phyloP scores from a whole-genome alignment of 129 eudicot species.

The Sambucus nigra region DNA sequence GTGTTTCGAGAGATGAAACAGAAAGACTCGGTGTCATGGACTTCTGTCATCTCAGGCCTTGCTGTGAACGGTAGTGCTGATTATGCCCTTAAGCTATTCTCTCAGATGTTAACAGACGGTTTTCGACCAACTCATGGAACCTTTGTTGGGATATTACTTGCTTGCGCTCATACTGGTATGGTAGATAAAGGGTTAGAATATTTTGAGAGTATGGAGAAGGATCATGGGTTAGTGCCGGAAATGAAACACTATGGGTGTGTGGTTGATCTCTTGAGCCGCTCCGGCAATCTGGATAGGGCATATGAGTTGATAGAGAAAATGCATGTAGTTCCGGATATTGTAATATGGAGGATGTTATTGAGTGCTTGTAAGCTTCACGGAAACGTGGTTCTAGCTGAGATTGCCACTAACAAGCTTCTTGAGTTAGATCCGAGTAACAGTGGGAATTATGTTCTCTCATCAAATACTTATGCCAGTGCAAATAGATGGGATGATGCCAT shows the following conservation, averaged over 20 bases:
- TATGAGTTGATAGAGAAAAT: slow-evolving; percentile 44
- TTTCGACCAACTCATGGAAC: slow-evolving; percentile 48
- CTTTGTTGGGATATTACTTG: slow-evolving; percentile 49
- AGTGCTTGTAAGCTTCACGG: slow-evolving; percentile 59
- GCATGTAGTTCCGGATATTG: slow-evolving; percentile 44
- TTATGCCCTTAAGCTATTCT: slow-evolving; percentile 38
- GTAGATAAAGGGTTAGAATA: slow-evolving; percentile 52
- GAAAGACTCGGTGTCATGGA: slow-evolving; percentile 61
- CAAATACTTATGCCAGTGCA: slow-evolving; percentile 44
- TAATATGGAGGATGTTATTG: slow-evolving; percentile 52
- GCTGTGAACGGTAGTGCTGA: slow-evolving; percentile 49
- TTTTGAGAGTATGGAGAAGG: slow-evolving; percentile 49
- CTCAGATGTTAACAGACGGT: slow-evolving; percentile 38
- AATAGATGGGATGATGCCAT: slow-evolving; percentile 69
- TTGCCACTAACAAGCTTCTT: slow-evolving; percentile 43
- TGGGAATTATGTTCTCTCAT: slow-evolving; percentile 54
- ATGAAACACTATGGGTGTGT: slow-evolving; percentile 72
- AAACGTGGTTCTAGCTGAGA: slow-evolving; percentile 37
- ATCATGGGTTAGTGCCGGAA: slow-evolving; percentile 43
- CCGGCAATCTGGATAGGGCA: slow-evolving; percentile 43
- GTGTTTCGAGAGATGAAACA: slow-evolving; percentile 41
- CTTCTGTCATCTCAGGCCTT: slow-evolving; percentile 50
- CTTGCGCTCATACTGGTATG: slow-evolving; percentile 60
- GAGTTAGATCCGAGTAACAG: slow-evolving; percentile 43
- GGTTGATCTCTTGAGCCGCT: slow-evolving; percentile 54